Evolutionary conservation across 2,329 filamentous ascomycete species (phyloP), one percentile per base, ranked within the genome.

Genomic region (Clonostachys rhizophaga): DNA sequence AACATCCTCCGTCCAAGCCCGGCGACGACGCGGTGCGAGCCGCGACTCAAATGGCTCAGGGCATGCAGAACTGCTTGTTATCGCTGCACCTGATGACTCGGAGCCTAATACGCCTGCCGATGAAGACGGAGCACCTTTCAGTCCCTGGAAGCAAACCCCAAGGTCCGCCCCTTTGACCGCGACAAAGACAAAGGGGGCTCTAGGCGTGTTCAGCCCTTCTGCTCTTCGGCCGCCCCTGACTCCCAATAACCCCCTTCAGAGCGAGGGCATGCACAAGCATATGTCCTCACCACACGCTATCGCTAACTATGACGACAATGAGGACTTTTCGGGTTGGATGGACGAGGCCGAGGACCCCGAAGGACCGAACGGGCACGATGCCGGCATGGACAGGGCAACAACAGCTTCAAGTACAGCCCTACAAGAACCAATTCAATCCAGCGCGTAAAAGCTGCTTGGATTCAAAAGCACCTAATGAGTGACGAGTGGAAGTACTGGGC

Each of bases 51-150:
- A 63, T 8, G 60, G 59, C 2, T 72, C 74, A 16, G 40, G 33
- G 12, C 34, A 46, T 7, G 78, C 84, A 49, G 72, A 70, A 9
- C 62, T 88, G 39, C 69, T 88, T 5, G 78, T 89, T 14, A 82
- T 88, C 12, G 78, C 79, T 49, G 84, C 83, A 2, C 84, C 84
- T 1, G 67, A 69, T 11, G 83, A 86, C 50, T 87, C 82, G 5
- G 75, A 80, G 50, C 79, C 80, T 3, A 67, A 68, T 3, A 79
- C 77, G 6, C 79, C 80, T 2, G 54, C 67, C 20, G 42, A 24
- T 16, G 42, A 24, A 16, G 36, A 39, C 36, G 36, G 36, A 39
- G 36, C 14, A 39, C 14, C 36, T 4, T n/a, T n/a, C 36, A 18
- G 17, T n/a, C 36, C 36, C 36, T n/a, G 36, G 17, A 39, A 39